A percentile compares a stretch with the other conserved stretches of the same genome.
Evolutionary conservation across 768 basidiomycete species (phyloP).

Genomic region (Xanthoconium stramineum): DNA sequence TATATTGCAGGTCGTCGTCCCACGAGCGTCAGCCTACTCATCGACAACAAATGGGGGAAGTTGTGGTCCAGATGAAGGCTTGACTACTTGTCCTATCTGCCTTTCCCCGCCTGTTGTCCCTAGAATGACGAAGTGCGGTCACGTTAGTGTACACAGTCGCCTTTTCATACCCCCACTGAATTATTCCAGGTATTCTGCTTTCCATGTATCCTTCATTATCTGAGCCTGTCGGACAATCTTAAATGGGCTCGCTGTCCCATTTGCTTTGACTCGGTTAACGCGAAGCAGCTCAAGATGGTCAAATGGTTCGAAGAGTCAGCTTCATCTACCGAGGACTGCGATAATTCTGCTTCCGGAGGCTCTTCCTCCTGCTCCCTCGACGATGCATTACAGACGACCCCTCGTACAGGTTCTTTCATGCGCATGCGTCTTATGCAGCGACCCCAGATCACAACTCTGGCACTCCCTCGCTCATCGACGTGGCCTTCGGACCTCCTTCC

Average conservation of each 20-base stretch:
- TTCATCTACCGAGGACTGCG: slow-evolving; percentile 30
- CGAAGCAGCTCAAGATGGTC: slow-evolving; percentile 87
- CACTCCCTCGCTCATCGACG: slow-evolving; percentile 83
- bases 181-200: slow-evolving; percentile 80
- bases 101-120: slow-evolving; percentile 86
- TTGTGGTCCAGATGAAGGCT: slow-evolving; percentile 50
- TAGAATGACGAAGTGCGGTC: slow-evolving; percentile 95
- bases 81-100: slow-evolving; percentile 90
- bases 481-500: slow-evolving; percentile 95
- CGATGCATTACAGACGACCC: slow-evolving; percentile 36
- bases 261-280: slow-evolving; percentile 91
- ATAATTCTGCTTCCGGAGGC: slow-evolving; percentile 25
- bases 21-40: slow-evolving; percentile 73
- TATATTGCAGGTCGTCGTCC: slow-evolving; percentile 91
- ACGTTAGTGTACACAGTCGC: slow-evolving; percentile 57
- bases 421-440: slow-evolving; percentile 89
- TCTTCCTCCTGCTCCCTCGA: slow-evolving; percentile 47
- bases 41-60: slow-evolving; percentile 53
- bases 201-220: slow-evolving; percentile 89
- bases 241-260: slow-evolving; percentile 96
- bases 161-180: slow-evolving; percentile 15
- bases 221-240: slow-evolving; percentile 72
- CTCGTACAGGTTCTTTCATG: slow-evolving; percentile 56
- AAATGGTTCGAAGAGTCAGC: slow-evolving; percentile 74
- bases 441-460: slow-evolving; percentile 92